Percentiles rank a stretch among this genome's conserved stretches.
Conservation (phyloP, 2,329 filamentous ascomycete genomes). For the Paecilomyces dactylethromorphus region DNA sequence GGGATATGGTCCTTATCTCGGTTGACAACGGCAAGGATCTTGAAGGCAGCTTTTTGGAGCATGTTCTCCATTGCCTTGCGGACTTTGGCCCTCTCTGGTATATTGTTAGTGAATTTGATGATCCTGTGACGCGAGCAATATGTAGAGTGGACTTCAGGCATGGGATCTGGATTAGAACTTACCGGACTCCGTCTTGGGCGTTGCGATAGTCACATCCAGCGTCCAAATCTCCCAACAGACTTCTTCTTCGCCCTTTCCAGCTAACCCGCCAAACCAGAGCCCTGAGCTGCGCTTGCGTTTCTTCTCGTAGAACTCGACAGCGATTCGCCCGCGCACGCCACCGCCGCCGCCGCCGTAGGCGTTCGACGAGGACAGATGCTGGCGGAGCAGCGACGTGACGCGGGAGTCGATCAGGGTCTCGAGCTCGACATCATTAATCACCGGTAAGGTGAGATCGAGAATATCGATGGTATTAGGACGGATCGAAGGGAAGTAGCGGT, state of each 20-base stretch:
- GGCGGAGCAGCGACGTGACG: constrained; percentile 69
- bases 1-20: constrained; percentile 92
- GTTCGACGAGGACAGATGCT: constrained; percentile 58
- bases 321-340: constrained; percentile 69
- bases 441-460: constrained; percentile 82
- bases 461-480: constrained; percentile 78
- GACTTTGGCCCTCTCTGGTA: constrained; percentile 74
- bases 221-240: constrained; percentile 97
- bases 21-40: constrained; percentile 83
- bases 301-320: constrained; percentile 93
- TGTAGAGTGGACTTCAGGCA: not conserved
- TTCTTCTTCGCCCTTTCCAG: constrained; percentile 71
- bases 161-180: constrained; percentile 26
- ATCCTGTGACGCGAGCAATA: not conserved
- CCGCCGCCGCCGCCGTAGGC: constrained; percentile 40
- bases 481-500: constrained; percentile 89
- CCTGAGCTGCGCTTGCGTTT: constrained; percentile 68
- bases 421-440: constrained; percentile 82
- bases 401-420: constrained; percentile 91
- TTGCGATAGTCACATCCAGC: constrained; percentile 85
- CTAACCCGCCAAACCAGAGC: constrained; percentile 53
- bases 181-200: constrained; percentile 84
- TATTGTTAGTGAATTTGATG: not conserved
- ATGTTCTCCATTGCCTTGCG: constrained; percentile 86
- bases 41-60: constrained; percentile 77